Evolutionary conservation across 2,329 filamentous ascomycete species (phyloP).

Genomic region (Paecilomyces sp.): DNA sequence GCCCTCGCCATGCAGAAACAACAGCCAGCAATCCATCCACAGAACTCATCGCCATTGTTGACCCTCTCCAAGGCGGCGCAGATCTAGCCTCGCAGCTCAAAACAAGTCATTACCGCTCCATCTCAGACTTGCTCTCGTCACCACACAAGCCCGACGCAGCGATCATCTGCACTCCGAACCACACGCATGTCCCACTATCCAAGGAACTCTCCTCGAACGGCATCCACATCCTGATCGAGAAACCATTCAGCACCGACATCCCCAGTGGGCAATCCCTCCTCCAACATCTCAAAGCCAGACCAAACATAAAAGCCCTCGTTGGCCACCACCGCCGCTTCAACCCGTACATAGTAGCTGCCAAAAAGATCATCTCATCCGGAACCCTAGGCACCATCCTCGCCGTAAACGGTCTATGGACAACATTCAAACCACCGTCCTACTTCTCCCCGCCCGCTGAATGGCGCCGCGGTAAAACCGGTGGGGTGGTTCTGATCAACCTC

Average conservation of each 20-base stretch:
- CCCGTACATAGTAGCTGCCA: constrained; percentile 46
- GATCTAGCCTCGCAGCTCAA: constrained; percentile 28
- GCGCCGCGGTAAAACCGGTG: constrained; percentile 39
- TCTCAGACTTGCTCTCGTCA: constrained; percentile 36
- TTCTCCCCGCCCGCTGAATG: constrained; percentile 44
- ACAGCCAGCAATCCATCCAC: constrained; percentile 13
- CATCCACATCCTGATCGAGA: constrained; percentile 52
- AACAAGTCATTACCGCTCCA: constrained; percentile 33
- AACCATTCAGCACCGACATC: constrained; percentile 43
- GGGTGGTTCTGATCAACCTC: constrained; percentile 51
- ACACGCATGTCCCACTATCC: constrained; percentile 48
- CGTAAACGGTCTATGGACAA: constrained; percentile 49
- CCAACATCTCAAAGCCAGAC: constrained; percentile 8
- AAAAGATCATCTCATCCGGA: constrained; percentile 34
- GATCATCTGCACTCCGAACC: constrained; percentile 54
- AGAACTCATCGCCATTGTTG: constrained; percentile 39
- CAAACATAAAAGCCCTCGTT: constrained; percentile 42
- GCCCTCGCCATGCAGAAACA: too few relatives aligned
- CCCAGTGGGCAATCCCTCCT: constrained; percentile 16
- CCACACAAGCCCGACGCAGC: constrained; percentile 43
- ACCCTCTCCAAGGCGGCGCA: constrained; percentile 35
- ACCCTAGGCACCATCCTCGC: constrained; percentile 44
- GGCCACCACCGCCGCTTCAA: constrained; percentile 57
- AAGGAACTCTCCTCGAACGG: constrained; percentile 41
- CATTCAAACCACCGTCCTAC: constrained; percentile 46